Evolutionary conservation across 1,139 yeast genomes (phyloP), one percentile per base, ranked within the genome.

Genomic region (Lizanozyma gosingica): DNA sequence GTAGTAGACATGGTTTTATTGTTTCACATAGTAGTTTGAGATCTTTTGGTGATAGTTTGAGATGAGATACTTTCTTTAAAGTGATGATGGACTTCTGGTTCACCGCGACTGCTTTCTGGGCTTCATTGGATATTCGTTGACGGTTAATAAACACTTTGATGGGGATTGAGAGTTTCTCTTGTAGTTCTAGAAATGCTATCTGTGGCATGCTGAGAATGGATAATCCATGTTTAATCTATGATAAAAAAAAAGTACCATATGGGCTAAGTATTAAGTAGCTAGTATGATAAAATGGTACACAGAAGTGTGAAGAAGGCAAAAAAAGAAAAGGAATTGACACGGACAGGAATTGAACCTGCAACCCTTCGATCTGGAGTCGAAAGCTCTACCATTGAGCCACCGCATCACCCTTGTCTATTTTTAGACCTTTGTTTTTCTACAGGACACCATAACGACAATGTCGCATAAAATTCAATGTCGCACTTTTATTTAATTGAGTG

Each of bases 321-420:
- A 22, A 22, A 11, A 22, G n/a, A n/a, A n/a, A 22, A 22, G 29
- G 29, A 22, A 6, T 22, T 75, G 80, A 74, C 73, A 73, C 80
- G 77, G 80, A 76, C 82, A 76, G 82, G 82, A 76, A 74, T 77
- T 71, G 82, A 77, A 77, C 82, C 81, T 76, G 81, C 81, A 75
- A 73, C 81, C 81, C 73, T 74, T 74, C 75, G 81, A 76, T 74
- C 49, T 80, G 87, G 87, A 82, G 80, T 81, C 88, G 80, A 80
- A 80, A 78, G 86, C 87, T 80, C 88, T 80, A 79, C 88, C 88
- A 80, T 81, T 80, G 88, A 81, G 88, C 87, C 86, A 80, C 85
- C 82, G 85, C 87, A 78, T 78, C 86, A 62, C 29, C 29, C 29
- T 22, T 22, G 11, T n/a, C n/a, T n/a, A n/a, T n/a, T n/a, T n/a